These are phyloP conservation scores for Dictyostelium intermedium DNA, from an alignment of 78 protist genomes.

Conservation along the genomic window DNA sequence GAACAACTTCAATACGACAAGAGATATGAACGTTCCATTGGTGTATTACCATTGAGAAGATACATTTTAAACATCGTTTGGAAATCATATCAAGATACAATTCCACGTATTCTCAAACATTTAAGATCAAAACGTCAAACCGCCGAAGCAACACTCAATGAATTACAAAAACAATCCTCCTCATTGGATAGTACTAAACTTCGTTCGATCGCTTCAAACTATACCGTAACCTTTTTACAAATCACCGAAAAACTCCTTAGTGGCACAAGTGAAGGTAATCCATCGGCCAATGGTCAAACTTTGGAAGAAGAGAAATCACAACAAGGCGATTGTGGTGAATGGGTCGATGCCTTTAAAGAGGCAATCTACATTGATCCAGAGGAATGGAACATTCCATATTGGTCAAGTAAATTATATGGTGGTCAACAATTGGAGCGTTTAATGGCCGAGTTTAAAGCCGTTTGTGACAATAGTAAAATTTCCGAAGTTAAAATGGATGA, in stretches of 20 bases:
- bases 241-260: conserved; percentile 73
- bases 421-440: conserved; percentile 88
- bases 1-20: conserved; percentile 84
- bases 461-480: conserved; percentile 81
- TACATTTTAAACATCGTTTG: conserved; percentile 70
- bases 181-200: conserved; percentile 53
- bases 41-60: conserved; percentile 72
- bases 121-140: conserved; percentile 50
- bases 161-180: conserved; percentile 43
- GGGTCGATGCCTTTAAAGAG: conserved; percentile 77
- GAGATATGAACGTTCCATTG: conserved; percentile 80
- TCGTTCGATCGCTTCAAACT: conserved; percentile 74
- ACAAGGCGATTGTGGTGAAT: conserved; percentile 83
- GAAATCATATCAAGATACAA: conserved; percentile 74
- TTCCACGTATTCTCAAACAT: conserved; percentile 77
- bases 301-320: conserved; percentile 80
- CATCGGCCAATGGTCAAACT: conserved; percentile 85
- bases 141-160: conserved; percentile 40
- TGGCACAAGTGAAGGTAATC: conserved; percentile 87
- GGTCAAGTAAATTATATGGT: conserved; percentile 85
- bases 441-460: conserved; percentile 86
- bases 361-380: conserved; percentile 80
- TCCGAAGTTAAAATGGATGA: conserved; percentile 77
- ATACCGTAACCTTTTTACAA: conserved; percentile 78
- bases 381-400: conserved; percentile 78